These are phyloP conservation scores for Glarea lozoyensis DNA, from an alignment of 495 filamentous ascomycete species.

Conservation along the genomic window DNA sequence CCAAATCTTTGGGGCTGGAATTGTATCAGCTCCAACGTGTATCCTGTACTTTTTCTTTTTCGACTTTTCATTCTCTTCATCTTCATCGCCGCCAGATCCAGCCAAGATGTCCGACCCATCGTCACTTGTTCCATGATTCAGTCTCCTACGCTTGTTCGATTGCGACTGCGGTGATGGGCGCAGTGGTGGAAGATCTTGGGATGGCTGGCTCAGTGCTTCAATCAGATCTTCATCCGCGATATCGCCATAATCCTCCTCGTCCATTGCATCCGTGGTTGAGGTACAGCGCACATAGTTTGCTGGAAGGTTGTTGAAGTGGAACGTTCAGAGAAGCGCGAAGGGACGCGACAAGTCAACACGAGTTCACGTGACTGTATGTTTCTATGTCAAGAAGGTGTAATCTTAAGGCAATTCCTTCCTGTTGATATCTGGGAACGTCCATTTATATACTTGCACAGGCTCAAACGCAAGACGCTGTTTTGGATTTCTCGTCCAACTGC, in stretches of 20 bases:
- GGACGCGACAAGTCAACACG: no score
- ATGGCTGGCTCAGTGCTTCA: constrained; percentile 17
- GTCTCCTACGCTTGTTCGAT: constrained; percentile 5
- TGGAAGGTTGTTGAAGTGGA: no score
- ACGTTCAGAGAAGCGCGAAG: no score
- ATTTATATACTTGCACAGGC: no score
- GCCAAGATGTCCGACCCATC: neutral
- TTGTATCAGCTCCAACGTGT: constrained; percentile 11
- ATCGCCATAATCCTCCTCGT: constrained; percentile 20
- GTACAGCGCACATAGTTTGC: no score
- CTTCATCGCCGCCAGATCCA: constrained; percentile 8
- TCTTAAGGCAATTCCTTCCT: no score
- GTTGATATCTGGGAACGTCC: no score
- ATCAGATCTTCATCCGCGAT: constrained; percentile 21
- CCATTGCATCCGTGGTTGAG: no score
- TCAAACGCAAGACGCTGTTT: no score
- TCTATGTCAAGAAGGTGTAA: no score
- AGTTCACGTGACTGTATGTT: no score
- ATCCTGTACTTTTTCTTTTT: constrained; percentile 22
- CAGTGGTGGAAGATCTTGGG: constrained; percentile 16
- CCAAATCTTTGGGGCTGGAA: constrained; percentile 9
- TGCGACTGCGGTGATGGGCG: neutral
- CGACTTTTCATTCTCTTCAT: constrained; percentile 2
- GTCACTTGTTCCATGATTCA: constrained; percentile 5
- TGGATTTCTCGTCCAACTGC: no score